These are phyloP conservation scores for Fusarium staphyleae DNA, from an alignment of 2,329 filamentous ascomycete species.

Conservation along the genomic window DNA sequence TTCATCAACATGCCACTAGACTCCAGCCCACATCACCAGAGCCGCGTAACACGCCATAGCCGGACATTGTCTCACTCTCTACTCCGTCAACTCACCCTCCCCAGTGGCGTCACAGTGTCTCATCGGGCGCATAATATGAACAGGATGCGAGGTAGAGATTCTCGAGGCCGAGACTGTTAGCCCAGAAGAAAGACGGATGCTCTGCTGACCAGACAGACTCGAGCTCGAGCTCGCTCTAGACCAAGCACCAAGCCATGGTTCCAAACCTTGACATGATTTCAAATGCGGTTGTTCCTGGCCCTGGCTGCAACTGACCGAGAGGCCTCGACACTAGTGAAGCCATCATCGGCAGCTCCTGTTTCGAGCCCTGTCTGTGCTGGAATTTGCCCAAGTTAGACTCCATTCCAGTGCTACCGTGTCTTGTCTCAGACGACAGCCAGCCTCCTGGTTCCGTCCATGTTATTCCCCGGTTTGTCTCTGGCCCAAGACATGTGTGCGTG, in stretches of 20 bases:
- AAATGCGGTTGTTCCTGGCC: background rate
- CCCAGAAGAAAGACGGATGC: slow-evolving; percentile 9
- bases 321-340: slow-evolving; percentile 19
- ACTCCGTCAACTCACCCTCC: too few relatives aligned
- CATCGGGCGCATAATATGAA: background rate
- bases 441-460: slow-evolving; percentile 10
- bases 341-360: slow-evolving; percentile 8
- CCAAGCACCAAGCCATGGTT: slow-evolving; percentile 8
- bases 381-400: slow-evolving; percentile 4
- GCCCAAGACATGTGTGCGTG: slow-evolving; percentile 14
- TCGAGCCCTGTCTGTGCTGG: slow-evolving; percentile 9
- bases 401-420: slow-evolving; percentile 25
- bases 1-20: background rate
- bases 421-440: slow-evolving; percentile 1
- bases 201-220: slow-evolving; percentile 8
- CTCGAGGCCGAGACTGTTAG: slow-evolving; percentile 14
- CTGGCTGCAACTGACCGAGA: background rate
- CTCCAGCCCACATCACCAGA: background rate
- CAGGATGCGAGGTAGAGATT: background rate
- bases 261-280: background rate
- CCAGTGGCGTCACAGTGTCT: background rate
- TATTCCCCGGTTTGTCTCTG: slow-evolving; percentile 9
- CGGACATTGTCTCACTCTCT: background rate
- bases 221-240: background rate
- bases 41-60: too few relatives aligned